Evolutionary conservation across 1,139 yeast genomes (phyloP), one percentile per base, ranked within the genome.

Genomic region (Yarrowia galli): DNA sequence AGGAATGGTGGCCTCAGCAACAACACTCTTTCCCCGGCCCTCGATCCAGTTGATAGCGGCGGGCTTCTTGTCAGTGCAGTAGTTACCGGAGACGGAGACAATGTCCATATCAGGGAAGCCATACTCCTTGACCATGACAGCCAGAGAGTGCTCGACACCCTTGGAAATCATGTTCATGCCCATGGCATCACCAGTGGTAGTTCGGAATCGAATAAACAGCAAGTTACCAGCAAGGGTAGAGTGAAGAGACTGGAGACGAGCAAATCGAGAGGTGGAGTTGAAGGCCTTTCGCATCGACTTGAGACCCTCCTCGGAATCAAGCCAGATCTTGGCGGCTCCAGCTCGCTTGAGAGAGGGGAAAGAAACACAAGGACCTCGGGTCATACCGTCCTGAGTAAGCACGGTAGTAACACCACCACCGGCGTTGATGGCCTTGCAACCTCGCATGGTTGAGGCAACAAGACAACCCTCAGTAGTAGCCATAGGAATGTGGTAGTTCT

Each of bases 81-180:
- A 95, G 82, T 96, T 95, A 79, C 99, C 99, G 40, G 98, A 92
- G 66, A 95, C 90, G 2, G 98, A 91, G 68, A 95, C 88, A 68
- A 96, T 86, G 71, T 85, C 87, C 99, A 95, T 95, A 80, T 95
- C 99, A 18, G 85, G 87, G 87, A 95, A 95, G 2, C 98, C 98
- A 77, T 89, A 89, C 74, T 89, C 92, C 75, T 89, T 92, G 65
- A 85, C 87, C 97, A 95, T 92, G 77, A 84, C 87, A 72, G 88
- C 87, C 76, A 95, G 85, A 1, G 97, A 86, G 77, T 83, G 84
- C 78, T 96, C 99, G 67, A 92, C 98, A 78, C 99, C 99, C 80
- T 95, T 95, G 40, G 99, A 95, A 72, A 95, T 96, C 99, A 95
- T 96, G 78, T 95, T 95, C 99, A 95, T 95, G 72, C 99, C 99